Conservation (phyloP, 2,329 filamentous ascomycete species). For the Aspergillus novoparasiticus region DNA sequence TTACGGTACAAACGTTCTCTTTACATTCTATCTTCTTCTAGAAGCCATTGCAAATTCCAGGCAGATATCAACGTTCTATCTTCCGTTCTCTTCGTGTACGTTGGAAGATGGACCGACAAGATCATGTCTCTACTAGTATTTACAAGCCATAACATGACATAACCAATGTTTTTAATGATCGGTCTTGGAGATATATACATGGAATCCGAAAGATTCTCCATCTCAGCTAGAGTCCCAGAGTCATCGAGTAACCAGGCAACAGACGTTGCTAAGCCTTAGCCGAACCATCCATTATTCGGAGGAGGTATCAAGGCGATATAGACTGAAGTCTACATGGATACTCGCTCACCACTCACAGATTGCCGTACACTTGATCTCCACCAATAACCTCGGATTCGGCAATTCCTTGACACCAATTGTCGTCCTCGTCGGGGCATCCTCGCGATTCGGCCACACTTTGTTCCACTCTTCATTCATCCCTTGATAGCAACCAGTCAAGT, state of each 20-base stretch:
- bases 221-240: not conserved
- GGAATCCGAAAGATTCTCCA: not conserved
- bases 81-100: not conserved
- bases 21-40: not conserved
- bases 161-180: not conserved
- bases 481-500: constrained; percentile 45
- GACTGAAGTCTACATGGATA: not conserved
- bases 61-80: not conserved
- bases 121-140: too few relatives aligned
- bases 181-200: not conserved
- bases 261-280: not conserved
- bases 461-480: constrained; percentile 53
- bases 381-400: constrained; percentile 23
- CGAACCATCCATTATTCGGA: not conserved
- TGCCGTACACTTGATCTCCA: constrained; percentile 27
- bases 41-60: not conserved
- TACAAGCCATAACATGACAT: not conserved
- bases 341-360: constrained; percentile 60
- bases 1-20: not conserved
- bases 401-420: constrained; percentile 27
- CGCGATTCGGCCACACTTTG: constrained; percentile 41
- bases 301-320: not conserved
- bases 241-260: not conserved
- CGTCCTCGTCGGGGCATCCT: constrained; percentile 38
- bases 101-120: not conserved